Percentiles rank a stretch among this genome's conserved stretches.
phyloP scores from a whole-genome alignment of 1,139 yeast genomes.

The Hemisphaericaspora subhashii region DNA sequence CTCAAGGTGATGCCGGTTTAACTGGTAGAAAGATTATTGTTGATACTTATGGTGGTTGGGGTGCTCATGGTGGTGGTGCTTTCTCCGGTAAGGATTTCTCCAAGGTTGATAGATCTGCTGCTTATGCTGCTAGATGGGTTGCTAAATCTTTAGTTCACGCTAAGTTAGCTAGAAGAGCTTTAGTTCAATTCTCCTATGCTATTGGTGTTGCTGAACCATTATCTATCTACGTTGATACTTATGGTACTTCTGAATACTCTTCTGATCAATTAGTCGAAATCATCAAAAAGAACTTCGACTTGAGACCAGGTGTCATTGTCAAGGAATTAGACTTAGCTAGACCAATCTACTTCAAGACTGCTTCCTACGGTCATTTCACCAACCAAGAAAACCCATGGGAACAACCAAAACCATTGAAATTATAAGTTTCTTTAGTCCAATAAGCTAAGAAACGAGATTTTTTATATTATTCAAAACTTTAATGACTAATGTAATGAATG shows the following conservation, averaged over 20 bases:
- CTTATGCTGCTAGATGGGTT: slow-evolving; percentile 99
- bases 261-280: slow-evolving; percentile 89
- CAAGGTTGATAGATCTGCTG: slow-evolving; percentile 99
- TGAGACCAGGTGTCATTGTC: slow-evolving; percentile 99
- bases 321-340: slow-evolving; percentile 95
- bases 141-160: slow-evolving; percentile 96
- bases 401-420: slow-evolving; percentile 86
- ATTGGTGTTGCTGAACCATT: slow-evolving; percentile 99
- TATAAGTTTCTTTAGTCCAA: too few relatives aligned
- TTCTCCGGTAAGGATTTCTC: slow-evolving; percentile 99
- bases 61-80: slow-evolving; percentile 99
- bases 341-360: slow-evolving; percentile 98
- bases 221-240: slow-evolving; percentile 94
- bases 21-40: slow-evolving; percentile 99
- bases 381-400: slow-evolving; percentile 99
- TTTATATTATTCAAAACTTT: slow-evolving; percentile 13
- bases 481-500: slow-evolving; percentile 50
- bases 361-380: slow-evolving; percentile 99
- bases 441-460: too few relatives aligned
- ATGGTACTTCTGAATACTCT: slow-evolving; percentile 91
- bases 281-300: slow-evolving; percentile 91
- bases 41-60: slow-evolving; percentile 99
- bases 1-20: slow-evolving; percentile 99
- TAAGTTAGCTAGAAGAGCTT: slow-evolving; percentile 93
- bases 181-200: slow-evolving; percentile 98